A percentile compares a stretch with the other conserved stretches of the same genome.
These are phyloP conservation scores for Exserohilum turcica DNA, from an alignment of 2,329 filamentous ascomycete species.

Conservation along the genomic window DNA sequence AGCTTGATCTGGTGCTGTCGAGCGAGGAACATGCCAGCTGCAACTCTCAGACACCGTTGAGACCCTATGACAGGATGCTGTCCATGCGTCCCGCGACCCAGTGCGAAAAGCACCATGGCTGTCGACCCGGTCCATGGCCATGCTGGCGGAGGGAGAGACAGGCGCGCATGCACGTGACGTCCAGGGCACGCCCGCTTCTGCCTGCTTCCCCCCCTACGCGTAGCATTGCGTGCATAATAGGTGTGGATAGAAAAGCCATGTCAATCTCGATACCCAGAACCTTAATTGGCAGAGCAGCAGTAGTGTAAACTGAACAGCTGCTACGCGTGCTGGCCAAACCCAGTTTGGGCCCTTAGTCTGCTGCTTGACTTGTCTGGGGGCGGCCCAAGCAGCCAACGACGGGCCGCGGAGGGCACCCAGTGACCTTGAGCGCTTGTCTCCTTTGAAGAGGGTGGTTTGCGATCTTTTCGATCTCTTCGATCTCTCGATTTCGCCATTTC, in stretches of 20 bases:
- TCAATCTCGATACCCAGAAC: background rate
- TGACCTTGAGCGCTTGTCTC: background rate
- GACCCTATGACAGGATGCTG: background rate
- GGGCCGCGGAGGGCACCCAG: background rate
- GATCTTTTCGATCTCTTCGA: background rate
- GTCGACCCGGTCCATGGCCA: background rate
- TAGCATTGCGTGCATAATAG: background rate
- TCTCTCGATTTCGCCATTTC: background rate
- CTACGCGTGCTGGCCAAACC: constrained; percentile 4
- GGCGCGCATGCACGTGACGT: too few relatives aligned
- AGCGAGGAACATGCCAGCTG: background rate
- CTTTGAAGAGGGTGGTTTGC: background rate
- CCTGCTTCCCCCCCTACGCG: background rate
- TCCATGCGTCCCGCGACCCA: background rate
- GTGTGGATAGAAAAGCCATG: constrained; percentile 1
- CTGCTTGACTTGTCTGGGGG: background rate
- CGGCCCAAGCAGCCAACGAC: background rate
- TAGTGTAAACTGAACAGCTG: too few relatives aligned
- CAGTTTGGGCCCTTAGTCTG: background rate
- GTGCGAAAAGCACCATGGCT: background rate
- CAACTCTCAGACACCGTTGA: background rate
- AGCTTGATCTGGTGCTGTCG: background rate
- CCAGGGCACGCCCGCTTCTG: too few relatives aligned
- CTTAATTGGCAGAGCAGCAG: too few relatives aligned
- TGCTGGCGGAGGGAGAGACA: too few relatives aligned